A percentile compares a stretch with the other conserved stretches of the same genome.
Conservation (phyloP, 305 asterid genomes). For the Lippia alba region DNA sequence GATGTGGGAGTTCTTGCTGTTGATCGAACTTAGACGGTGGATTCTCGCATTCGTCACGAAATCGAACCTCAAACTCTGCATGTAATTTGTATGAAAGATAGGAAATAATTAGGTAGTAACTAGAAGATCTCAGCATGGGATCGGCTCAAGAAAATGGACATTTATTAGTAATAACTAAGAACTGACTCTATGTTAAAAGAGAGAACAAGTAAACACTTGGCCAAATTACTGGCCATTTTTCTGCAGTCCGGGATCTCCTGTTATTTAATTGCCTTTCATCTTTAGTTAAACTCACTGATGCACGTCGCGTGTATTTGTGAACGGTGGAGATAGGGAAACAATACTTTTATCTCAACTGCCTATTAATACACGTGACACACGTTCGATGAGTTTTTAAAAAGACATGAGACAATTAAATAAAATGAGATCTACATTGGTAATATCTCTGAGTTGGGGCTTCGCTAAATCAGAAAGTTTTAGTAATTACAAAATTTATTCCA, state of each 20-base stretch:
- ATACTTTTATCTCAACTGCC: too few relatives aligned
- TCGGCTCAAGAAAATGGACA: neutral
- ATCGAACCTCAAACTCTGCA: constrained; percentile 59
- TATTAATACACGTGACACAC: too few relatives aligned
- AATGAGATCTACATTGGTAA: too few relatives aligned
- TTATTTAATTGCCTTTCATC: too few relatives aligned
- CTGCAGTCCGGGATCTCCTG: neutral
- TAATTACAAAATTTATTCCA: neutral
- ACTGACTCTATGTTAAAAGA: neutral
- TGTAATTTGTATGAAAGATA: neutral
- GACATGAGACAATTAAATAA: too few relatives aligned
- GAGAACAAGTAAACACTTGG: neutral
- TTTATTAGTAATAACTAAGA: neutral
- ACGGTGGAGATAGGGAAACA: too few relatives aligned
- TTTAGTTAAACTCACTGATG: too few relatives aligned
- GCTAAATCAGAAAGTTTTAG: too few relatives aligned
- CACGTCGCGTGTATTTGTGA: too few relatives aligned
- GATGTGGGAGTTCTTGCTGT: constrained; percentile 65
- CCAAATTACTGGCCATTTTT: neutral
- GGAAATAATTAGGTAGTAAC: neutral
- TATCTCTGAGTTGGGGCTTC: too few relatives aligned
- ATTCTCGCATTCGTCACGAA: constrained; percentile 51
- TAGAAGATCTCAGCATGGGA: neutral
- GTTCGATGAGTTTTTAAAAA: too few relatives aligned
- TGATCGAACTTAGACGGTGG: constrained; percentile 48